phyloP scores from a whole-genome alignment of 768 basidiomycete species.

The Lactarius deliciosus region DNA sequence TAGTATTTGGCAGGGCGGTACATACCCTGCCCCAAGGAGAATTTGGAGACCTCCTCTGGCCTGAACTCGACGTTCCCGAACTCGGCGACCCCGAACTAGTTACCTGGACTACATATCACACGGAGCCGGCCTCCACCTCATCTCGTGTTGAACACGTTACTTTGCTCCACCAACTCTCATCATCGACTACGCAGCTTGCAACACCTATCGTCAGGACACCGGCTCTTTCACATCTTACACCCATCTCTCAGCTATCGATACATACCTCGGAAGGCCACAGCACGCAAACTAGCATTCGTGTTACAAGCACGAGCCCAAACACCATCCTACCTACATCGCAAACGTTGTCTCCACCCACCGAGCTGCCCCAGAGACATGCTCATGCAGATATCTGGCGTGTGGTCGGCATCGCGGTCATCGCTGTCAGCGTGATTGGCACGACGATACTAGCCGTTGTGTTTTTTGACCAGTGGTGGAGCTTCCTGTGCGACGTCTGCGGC shows the following conservation, averaged over 20 bases:
- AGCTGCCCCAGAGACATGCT: slow-evolving; percentile 17
- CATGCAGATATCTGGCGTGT: slow-evolving; percentile 55
- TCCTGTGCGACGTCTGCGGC: slow-evolving; percentile 51
- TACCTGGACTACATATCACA: slow-evolving; percentile 7
- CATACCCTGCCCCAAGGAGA: slow-evolving; percentile 19
- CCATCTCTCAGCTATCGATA: background rate
- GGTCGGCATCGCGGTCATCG: slow-evolving; percentile 64
- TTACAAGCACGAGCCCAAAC: slow-evolving; percentile 4
- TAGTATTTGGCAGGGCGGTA: slow-evolving; percentile 12
- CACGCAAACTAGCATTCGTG: background rate
- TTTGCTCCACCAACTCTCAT: slow-evolving; percentile 4
- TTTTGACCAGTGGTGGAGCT: slow-evolving; percentile 71
- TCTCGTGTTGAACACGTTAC: slow-evolving; percentile 9
- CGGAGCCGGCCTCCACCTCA: slow-evolving; percentile 28
- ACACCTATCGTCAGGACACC: background rate
- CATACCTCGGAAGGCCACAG: background rate
- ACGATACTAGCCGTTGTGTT: slow-evolving; percentile 59
- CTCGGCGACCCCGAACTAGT: slow-evolving; percentile 11
- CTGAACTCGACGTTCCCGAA: slow-evolving; percentile 15
- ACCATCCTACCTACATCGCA: background rate
- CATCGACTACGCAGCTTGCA: slow-evolving; percentile 2
- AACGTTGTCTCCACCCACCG: slow-evolving; percentile 8
- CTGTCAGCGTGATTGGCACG: slow-evolving; percentile 56
- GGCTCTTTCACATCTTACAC: background rate
- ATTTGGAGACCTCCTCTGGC: slow-evolving; percentile 18